Percentiles rank a stretch among this genome's conserved stretches.
phyloP scores from a whole-genome alignment of 306 rosid genomes.

The Benincasa hispida region DNA sequence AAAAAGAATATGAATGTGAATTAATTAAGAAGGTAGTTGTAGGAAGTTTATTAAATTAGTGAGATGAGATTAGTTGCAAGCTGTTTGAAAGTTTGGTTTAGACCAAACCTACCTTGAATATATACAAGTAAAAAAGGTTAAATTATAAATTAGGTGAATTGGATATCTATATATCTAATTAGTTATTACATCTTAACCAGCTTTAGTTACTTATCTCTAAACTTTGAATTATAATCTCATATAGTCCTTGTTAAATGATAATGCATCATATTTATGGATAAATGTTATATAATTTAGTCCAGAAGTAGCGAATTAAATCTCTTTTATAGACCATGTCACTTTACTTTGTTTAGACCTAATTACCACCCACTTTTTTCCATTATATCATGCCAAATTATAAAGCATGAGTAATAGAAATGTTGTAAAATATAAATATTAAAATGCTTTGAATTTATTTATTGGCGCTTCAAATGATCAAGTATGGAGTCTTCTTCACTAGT shows the following conservation, averaged over 20 bases:
- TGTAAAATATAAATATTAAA: too few relatives aligned
- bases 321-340: neutral
- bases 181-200: neutral
- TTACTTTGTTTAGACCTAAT: neutral
- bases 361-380: neutral
- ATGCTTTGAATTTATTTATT: too few relatives aligned
- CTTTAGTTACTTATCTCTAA: neutral
- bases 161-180: neutral
- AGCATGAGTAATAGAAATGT: too few relatives aligned
- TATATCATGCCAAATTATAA: too few relatives aligned
- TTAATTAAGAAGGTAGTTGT: neutral
- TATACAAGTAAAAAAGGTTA: too few relatives aligned
- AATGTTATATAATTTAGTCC: neutral
- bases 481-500: too few relatives aligned
- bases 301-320: too few relatives aligned
- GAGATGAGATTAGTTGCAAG: neutral
- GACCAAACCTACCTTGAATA: neutral
- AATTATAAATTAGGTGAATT: neutral
- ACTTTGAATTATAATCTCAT: neutral
- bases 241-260: too few relatives aligned
- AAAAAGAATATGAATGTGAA: neutral
- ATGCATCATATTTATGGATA: neutral
- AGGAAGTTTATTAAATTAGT: neutral
- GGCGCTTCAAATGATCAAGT: too few relatives aligned
- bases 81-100: slow-evolving; percentile 4